These are phyloP conservation scores for Chrysophaeum taylorii DNA, from an alignment of 352 stramenopile species.

Conservation along the genomic window DNA sequence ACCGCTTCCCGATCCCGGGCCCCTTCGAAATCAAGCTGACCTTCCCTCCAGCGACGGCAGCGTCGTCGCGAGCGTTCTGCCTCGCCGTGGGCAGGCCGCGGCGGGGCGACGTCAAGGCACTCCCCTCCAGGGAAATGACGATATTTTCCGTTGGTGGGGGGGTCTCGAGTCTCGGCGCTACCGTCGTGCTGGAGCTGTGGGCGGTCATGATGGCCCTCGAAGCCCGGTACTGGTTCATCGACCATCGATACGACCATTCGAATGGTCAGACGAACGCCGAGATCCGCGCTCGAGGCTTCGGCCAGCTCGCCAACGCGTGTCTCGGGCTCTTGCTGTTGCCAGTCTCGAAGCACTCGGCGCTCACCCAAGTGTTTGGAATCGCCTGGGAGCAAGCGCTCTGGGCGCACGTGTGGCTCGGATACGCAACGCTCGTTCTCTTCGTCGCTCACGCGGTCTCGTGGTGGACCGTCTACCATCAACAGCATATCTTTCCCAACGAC, in stretches of 20 bases:
- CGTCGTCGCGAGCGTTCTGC: conserved; percentile 3
- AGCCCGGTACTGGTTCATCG: conserved; percentile 16
- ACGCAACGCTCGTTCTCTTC: conserved; percentile 17
- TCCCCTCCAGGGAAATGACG: too few species aligned
- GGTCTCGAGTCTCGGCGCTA: background rate
- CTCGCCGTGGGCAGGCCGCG: too few species aligned
- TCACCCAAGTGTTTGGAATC: conserved; percentile 21
- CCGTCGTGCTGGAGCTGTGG: conserved; percentile 9
- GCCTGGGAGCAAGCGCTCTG: conserved; percentile 21
- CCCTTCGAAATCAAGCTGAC: background rate
- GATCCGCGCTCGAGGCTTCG: conserved; percentile 17
- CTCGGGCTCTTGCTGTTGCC: conserved; percentile 25
- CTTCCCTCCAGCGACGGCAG: background rate
- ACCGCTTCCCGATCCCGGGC: background rate
- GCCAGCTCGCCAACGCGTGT: conserved; percentile 23
- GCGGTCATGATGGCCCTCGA: conserved; percentile 3
- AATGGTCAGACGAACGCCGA: background rate
- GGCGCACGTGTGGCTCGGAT: conserved; percentile 14
- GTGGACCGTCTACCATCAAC: conserved; percentile 2
- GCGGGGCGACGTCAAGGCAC: too few species aligned
- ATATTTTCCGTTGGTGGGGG: conserved; percentile 1
- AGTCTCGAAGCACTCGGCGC: conserved; percentile 18
- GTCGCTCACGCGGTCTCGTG: conserved; percentile 17
- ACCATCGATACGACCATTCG: conserved; percentile 14
- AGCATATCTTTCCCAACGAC: background rate